Percentiles rank a stretch among this genome's conserved stretches.
Evolutionary conservation across 1,284 basidiomycete genomes (phyloP).

Genomic region (Xanthoconium separans): DNA sequence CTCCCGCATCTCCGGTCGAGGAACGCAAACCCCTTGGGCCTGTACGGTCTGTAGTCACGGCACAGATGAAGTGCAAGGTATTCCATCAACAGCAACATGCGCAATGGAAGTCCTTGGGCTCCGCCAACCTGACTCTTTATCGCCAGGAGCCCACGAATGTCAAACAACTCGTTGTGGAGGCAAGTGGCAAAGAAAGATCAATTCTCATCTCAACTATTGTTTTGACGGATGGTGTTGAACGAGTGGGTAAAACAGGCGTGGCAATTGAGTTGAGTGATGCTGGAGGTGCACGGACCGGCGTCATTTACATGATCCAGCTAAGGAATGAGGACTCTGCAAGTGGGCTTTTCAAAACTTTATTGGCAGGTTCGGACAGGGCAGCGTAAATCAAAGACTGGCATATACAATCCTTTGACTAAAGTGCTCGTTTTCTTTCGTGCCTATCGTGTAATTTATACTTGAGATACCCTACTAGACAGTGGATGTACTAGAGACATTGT

Average conservation of each 20-base stretch:
- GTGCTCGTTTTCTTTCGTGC: slow-evolving; percentile 2
- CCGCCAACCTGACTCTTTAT: slow-evolving; percentile 87
- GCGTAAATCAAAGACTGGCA: neutral
- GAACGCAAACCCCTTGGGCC: slow-evolving; percentile 61
- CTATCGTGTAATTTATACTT: neutral
- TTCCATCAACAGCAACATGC: slow-evolving; percentile 94
- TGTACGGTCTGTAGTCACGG: slow-evolving; percentile 72
- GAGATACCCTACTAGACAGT: slow-evolving; percentile 13
- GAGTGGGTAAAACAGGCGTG: slow-evolving; percentile 96
- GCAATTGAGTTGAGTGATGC: slow-evolving; percentile 92
- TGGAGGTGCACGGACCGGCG: slow-evolving; percentile 86
- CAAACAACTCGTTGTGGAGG: slow-evolving; percentile 96
- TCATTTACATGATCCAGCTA: slow-evolving; percentile 97
- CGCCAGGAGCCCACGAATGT: slow-evolving; percentile 80
- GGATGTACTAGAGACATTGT: slow-evolving; percentile 4
- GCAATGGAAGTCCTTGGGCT: slow-evolving; percentile 95
- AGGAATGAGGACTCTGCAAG: slow-evolving; percentile 85
- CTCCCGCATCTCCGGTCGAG: slow-evolving; percentile 72
- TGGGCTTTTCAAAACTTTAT: slow-evolving; percentile 83
- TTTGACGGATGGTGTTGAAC: slow-evolving; percentile 92
- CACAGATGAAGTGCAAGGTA: slow-evolving; percentile 99
- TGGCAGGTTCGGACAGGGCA: slow-evolving; percentile 81
- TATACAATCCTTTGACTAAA: neutral
- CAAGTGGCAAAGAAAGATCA: slow-evolving; percentile 75
- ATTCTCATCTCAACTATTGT: slow-evolving; percentile 94